A percentile compares a stretch with the other conserved stretches of the same genome.
Evolutionary conservation across 306 rosid species (phyloP).

Genomic region (Cajanus cajan): DNA sequence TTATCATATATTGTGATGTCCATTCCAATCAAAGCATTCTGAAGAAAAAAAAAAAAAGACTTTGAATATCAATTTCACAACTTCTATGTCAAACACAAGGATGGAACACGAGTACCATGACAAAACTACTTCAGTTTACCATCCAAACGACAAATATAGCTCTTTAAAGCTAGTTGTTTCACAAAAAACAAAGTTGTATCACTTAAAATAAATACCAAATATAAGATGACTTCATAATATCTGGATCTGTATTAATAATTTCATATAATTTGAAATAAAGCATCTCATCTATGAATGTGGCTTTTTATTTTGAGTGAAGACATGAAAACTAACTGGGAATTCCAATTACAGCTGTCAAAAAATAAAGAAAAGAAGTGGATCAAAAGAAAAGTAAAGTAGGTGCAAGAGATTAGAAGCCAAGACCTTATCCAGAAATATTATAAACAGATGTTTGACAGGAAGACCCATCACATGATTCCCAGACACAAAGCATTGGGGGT

Average conservation of each 20-base stretch:
- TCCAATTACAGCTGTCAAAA: background rate
- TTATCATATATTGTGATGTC: slow-evolving; percentile 71
- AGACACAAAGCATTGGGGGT: background rate
- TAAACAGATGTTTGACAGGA: background rate
- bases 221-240: background rate
- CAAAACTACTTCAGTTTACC: slow-evolving; percentile 13
- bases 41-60: slow-evolving; percentile 38
- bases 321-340: background rate
- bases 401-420: background rate
- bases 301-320: background rate
- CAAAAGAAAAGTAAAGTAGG: background rate
- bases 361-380: background rate
- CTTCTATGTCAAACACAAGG: background rate
- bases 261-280: slow-evolving; percentile 7
- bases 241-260: background rate
- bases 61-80: slow-evolving; percentile 28
- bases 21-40: slow-evolving; percentile 88
- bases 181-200: background rate
- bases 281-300: background rate
- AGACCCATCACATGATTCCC: slow-evolving; percentile 1
- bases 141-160: slow-evolving; percentile 2
- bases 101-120: slow-evolving; percentile 1
- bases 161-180: slow-evolving; percentile 6
- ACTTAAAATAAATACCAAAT: background rate
- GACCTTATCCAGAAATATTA: slow-evolving; percentile 18